phyloP scores from a whole-genome alignment of 208 protist species.

The Leishmania amazonensis region DNA sequence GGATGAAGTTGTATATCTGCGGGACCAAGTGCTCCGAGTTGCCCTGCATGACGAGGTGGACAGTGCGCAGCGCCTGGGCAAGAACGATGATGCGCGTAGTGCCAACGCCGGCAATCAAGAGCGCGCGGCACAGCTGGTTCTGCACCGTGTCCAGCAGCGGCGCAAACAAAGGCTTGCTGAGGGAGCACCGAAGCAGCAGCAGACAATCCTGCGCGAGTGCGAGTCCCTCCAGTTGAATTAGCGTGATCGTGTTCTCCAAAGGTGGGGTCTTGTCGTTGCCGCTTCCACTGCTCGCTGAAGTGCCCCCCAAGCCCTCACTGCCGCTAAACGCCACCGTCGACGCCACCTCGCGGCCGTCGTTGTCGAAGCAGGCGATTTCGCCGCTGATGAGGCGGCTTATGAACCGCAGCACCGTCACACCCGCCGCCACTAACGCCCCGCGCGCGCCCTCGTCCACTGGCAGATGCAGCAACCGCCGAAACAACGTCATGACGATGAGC shows the following conservation, averaged over 20 bases:
- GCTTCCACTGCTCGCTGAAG: slow-evolving; percentile 19
- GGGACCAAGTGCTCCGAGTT: slow-evolving; percentile 62
- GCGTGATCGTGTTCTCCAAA: slow-evolving; percentile 26
- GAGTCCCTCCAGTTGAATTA: slow-evolving; percentile 81
- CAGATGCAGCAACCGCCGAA: slow-evolving; percentile 18
- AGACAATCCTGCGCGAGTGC: slow-evolving; percentile 67
- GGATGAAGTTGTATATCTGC: slow-evolving; percentile 85
- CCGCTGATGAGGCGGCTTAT: slow-evolving; percentile 55
- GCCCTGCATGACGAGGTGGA: slow-evolving; percentile 67
- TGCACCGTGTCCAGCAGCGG: slow-evolving; percentile 57
- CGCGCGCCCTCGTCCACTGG: background rate
- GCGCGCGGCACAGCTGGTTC: slow-evolving; percentile 73
- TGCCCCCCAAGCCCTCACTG: slow-evolving; percentile 4
- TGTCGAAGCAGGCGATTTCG: slow-evolving; percentile 39
- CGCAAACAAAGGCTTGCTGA: slow-evolving; percentile 10
- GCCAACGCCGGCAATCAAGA: slow-evolving; percentile 69
- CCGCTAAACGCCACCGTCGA: slow-evolving; percentile 4
- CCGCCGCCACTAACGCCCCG: slow-evolving; percentile 22
- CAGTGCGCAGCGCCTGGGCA: slow-evolving; percentile 79
- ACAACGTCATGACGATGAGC: slow-evolving; percentile 29
- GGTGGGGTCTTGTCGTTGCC: slow-evolving; percentile 20
- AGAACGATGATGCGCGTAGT: slow-evolving; percentile 79
- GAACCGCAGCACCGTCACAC: slow-evolving; percentile 37
- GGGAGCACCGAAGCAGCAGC: slow-evolving; percentile 39
- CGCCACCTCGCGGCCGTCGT: slow-evolving; percentile 28